Percentiles rank a stretch among this genome's conserved stretches.
These are phyloP conservation scores for Pestalotiopsis sp. DNA, from an alignment of 2,329 filamentous ascomycete genomes.

Conservation along the genomic window DNA sequence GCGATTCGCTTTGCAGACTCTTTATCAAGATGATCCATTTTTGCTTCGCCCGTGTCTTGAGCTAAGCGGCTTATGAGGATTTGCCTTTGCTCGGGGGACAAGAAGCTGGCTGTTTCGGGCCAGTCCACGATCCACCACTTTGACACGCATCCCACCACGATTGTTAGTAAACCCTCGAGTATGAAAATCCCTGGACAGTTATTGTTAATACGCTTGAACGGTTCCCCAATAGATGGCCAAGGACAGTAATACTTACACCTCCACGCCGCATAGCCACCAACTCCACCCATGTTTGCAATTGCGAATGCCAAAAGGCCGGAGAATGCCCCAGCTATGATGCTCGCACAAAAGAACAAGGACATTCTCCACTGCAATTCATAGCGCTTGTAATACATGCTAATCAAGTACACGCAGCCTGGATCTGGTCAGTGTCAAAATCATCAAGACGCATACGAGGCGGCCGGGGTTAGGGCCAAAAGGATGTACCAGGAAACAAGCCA, in stretches of 20 bases:
- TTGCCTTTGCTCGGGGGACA: conserved; percentile 46
- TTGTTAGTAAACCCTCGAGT: conserved; percentile 48
- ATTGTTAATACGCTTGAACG: background rate
- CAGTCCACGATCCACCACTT: conserved; percentile 47
- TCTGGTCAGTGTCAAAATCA: background rate
- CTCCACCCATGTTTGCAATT: conserved; percentile 54
- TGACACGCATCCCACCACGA: conserved; percentile 42
- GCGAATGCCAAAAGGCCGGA: conserved; percentile 47
- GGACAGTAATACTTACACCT: conserved; percentile 30
- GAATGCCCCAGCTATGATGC: conserved; percentile 34
- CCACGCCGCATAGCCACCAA: conserved; percentile 48
- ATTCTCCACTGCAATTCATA: conserved; percentile 24
- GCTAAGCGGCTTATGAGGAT: conserved; percentile 37
- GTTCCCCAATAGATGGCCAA: too few species aligned
- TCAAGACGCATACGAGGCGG: background rate
- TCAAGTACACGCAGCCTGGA: conserved; percentile 25
- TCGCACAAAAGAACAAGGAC: conserved; percentile 22
- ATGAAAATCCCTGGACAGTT: conserved; percentile 44
- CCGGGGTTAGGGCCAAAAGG: background rate
- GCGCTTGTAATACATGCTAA: conserved; percentile 25
- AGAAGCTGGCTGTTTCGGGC: conserved; percentile 41
- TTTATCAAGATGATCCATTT: conserved; percentile 57
- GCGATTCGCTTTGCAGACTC: conserved; percentile 49
- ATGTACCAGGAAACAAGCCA: conserved; percentile 24
- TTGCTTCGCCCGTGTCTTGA: conserved; percentile 44